Percentiles rank a stretch among this genome's conserved stretches.
phyloP scores from a whole-genome alignment of 495 filamentous ascomycete genomes.

The Mytilinidion resinicola region DNA sequence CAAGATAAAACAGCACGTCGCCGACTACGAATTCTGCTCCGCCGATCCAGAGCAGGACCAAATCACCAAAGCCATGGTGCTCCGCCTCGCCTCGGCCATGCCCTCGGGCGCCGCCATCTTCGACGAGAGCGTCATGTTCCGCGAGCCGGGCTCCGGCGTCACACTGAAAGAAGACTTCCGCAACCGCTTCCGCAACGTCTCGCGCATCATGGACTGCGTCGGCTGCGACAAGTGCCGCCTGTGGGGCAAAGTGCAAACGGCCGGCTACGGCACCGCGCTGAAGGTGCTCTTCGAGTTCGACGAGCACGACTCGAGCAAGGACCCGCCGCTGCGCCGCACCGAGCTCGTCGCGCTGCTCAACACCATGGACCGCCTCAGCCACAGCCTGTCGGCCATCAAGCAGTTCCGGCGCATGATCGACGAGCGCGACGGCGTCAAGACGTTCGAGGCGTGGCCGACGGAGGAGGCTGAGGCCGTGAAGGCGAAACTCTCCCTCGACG shows the following conservation, averaged over 20 bases:
- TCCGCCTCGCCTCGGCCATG: conserved; percentile 59
- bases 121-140: conserved; percentile 92
- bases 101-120: conserved; percentile 72
- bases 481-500: conserved; percentile 12
- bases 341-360: conserved; percentile 93
- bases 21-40: conserved; percentile 84
- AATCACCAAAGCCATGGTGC: conserved; percentile 71
- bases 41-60: conserved; percentile 74
- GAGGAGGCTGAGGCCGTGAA: conserved; percentile 6
- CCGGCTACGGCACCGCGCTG: conserved; percentile 87
- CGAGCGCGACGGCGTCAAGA: conserved; percentile 41
- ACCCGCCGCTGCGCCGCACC: conserved; percentile 73
- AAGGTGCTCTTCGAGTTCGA: conserved; percentile 97
- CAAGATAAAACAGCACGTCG: conserved; percentile 81
- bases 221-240: conserved; percentile 97
- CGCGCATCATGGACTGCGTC: conserved; percentile 95
- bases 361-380: conserved; percentile 78
- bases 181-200: conserved; percentile 93
- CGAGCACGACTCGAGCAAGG: conserved; percentile 59
- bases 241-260: conserved; percentile 97
- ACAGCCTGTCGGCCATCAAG: conserved; percentile 66
- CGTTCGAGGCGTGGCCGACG: conserved; percentile 14
- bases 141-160: conserved; percentile 57
- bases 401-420: conserved; percentile 68
- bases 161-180: conserved; percentile 92